phyloP scores from a whole-genome alignment of 352 stramenopile genomes.

The Phytopythium cucurbitacearum region DNA sequence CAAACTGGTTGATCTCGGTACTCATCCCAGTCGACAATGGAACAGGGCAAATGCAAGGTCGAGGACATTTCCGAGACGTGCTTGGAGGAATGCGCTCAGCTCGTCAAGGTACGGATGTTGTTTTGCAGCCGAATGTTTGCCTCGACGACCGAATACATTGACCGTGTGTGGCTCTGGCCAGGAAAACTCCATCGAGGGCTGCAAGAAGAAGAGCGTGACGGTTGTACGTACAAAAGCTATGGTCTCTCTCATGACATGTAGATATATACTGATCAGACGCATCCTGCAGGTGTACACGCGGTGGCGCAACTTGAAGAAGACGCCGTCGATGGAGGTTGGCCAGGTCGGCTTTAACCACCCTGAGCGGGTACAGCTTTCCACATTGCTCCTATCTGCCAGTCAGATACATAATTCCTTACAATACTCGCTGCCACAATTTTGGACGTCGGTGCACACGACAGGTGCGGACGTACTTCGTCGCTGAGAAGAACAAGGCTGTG shows the following conservation, averaged over 20 bases:
- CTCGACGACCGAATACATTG: too few species aligned
- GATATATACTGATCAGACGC: neutral
- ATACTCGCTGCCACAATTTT: neutral
- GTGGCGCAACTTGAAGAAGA: slow-evolving; percentile 93
- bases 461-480: slow-evolving; percentile 67
- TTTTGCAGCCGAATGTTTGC: neutral
- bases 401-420: neutral
- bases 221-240: slow-evolving; percentile 38
- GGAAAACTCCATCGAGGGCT: slow-evolving; percentile 93
- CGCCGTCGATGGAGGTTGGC: slow-evolving; percentile 86
- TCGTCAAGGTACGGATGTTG: slow-evolving; percentile 82
- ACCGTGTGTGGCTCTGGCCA: slow-evolving; percentile 7
- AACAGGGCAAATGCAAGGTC: slow-evolving; percentile 59
- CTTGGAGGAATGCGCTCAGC: slow-evolving; percentile 87
- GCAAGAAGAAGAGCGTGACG: slow-evolving; percentile 88
- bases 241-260: neutral
- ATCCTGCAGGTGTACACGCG: slow-evolving; percentile 86
- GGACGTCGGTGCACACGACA: slow-evolving; percentile 8
- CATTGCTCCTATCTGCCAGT: neutral
- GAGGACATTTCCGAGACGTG: slow-evolving; percentile 77
- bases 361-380: slow-evolving; percentile 31
- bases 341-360: slow-evolving; percentile 85
- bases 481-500: slow-evolving; percentile 85
- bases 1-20: neutral
- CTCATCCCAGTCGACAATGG: neutral